phyloP scores from a whole-genome alignment of 163 green algal genomes.

The Scenedesmus sp. region DNA sequence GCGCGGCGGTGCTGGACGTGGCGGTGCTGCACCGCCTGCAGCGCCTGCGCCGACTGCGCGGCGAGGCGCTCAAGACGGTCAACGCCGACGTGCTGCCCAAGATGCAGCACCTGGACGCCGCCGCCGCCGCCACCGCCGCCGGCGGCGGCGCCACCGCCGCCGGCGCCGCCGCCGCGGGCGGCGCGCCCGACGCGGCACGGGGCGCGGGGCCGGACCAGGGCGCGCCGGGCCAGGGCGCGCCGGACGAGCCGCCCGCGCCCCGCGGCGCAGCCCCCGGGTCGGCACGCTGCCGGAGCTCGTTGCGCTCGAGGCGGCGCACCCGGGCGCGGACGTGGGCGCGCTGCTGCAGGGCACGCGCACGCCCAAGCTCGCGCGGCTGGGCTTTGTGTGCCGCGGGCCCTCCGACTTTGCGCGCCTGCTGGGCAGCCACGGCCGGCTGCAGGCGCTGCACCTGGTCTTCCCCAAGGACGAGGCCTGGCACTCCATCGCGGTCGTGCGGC shows the following conservation, averaged over 20 bases:
- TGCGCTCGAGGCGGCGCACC: neutral
- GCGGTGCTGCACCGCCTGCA: conserved; percentile 19
- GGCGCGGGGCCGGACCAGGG: neutral
- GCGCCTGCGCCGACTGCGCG: conserved; percentile 16
- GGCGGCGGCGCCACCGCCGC: conserved; percentile 7
- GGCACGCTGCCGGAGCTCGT: neutral
- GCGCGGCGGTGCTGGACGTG: conserved; percentile 26
- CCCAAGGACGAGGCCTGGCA: conserved; percentile 27
- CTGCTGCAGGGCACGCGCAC: conserved; percentile 28
- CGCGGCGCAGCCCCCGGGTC: neutral
- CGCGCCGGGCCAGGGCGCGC: neutral
- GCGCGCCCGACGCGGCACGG: neutral
- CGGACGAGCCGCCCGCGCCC: conserved; percentile 29
- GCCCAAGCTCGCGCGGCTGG: neutral
- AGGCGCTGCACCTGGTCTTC: conserved; percentile 14
- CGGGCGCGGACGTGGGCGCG: neutral
- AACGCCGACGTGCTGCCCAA: conserved; percentile 15
- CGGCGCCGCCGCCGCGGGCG: neutral
- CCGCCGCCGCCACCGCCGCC: neutral
- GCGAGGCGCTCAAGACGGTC: conserved; percentile 23
- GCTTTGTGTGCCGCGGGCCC: conserved; percentile 13
- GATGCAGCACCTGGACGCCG: neutral
- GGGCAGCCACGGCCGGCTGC: conserved; percentile 13
- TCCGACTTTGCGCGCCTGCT: conserved; percentile 39
- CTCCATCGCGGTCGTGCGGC: conserved; percentile 23